phyloP scores from a whole-genome alignment of 2,329 filamentous ascomycete genomes.

The Phaeosphaeria sp. region DNA sequence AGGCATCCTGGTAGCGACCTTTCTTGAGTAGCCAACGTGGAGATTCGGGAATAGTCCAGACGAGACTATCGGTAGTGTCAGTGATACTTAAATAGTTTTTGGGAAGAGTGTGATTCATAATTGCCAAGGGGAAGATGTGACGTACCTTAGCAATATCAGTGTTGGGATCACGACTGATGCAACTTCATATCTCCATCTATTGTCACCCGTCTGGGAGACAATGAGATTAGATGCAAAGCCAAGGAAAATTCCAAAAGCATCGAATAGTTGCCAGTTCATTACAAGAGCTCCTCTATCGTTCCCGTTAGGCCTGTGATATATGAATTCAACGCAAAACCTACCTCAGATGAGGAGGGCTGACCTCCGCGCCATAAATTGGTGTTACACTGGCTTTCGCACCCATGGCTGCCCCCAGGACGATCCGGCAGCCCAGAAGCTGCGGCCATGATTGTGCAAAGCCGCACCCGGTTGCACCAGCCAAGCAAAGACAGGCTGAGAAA shows the following conservation, averaged over 20 bases:
- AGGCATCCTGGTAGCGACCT: constrained; percentile 3
- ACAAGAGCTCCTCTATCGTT: background rate
- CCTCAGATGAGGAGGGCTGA: constrained; percentile 3
- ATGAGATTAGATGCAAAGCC: constrained; percentile 4
- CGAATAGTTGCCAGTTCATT: constrained; percentile 5
- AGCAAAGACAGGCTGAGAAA: constrained; percentile 3
- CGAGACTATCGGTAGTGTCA: background rate
- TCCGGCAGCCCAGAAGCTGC: constrained; percentile 1
- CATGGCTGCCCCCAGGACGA: constrained; percentile 4
- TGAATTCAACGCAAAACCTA: background rate
- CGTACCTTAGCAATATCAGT: constrained; percentile 1
- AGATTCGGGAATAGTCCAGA: constrained; percentile 5
- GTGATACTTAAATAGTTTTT: background rate
- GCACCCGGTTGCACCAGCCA: background rate
- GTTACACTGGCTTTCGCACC: constrained; percentile 2
- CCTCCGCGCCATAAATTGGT: constrained; percentile 4
- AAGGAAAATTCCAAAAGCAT: constrained; percentile 1
- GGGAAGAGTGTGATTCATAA: background rate
- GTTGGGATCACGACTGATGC: constrained; percentile 2
- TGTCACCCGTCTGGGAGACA: constrained; percentile 1
- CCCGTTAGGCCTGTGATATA: background rate
- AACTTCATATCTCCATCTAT: constrained; percentile 3
- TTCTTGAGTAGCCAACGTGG: constrained; percentile 4
- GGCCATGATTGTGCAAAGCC: constrained; percentile 3
- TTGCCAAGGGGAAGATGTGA: background rate